A percentile compares a stretch with the other conserved stretches of the same genome.
phyloP scores from a whole-genome alignment of 164 flowering plant genomes.

The Stephania cephalantha region DNA sequence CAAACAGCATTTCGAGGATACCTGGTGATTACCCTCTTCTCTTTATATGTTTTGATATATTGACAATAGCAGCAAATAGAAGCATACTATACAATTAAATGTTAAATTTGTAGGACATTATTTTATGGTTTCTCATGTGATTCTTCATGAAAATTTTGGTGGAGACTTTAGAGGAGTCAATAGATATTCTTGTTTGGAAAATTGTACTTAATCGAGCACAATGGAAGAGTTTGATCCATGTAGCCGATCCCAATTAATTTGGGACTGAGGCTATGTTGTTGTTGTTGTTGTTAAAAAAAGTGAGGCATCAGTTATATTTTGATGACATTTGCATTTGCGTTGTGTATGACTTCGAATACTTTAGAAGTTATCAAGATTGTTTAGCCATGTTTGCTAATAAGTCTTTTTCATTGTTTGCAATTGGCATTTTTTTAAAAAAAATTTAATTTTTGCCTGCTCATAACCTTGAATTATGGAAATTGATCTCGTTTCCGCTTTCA shows the following conservation, averaged over 20 bases:
- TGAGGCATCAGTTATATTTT: background rate
- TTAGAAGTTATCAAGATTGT: no score
- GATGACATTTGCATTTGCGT: background rate
- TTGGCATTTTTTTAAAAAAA: no score
- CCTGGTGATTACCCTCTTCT: constrained; percentile 38
- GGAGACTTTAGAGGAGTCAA: background rate
- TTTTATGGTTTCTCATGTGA: background rate
- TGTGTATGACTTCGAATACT: no score
- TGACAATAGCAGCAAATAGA: background rate
- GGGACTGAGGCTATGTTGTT: no score
- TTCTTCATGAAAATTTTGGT: background rate
- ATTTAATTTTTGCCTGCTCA: background rate
- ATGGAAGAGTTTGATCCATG: no score
- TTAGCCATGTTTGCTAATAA: no score
- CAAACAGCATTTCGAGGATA: constrained; percentile 82
- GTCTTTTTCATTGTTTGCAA: no score
- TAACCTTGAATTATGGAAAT: background rate
- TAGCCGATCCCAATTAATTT: no score
- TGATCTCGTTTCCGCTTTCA: background rate
- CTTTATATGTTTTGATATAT: background rate
- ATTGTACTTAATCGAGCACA: no score
- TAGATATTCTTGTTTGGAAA: no score
- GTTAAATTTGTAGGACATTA: background rate
- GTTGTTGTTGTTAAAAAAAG: no score
- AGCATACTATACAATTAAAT: background rate